Evolutionary conservation across 139 green algal species (phyloP).

Genomic region (Chlamydomonas schloesseri): DNA sequence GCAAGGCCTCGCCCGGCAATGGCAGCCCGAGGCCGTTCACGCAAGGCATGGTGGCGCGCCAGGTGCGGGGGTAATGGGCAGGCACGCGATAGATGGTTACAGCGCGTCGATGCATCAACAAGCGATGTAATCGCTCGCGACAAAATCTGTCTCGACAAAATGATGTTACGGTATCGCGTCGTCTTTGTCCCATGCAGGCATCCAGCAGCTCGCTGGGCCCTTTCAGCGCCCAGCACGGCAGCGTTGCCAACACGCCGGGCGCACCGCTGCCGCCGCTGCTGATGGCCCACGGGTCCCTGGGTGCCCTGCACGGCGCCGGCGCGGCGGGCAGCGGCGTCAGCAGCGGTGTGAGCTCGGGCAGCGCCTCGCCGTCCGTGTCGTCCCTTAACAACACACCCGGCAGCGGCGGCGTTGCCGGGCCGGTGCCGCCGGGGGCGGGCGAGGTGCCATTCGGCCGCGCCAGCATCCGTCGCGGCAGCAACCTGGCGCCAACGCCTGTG

Average conservation of each 20-base stretch:
- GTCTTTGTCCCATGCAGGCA: too few relatives aligned
- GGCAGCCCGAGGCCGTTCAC: background rate
- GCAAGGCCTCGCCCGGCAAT: background rate
- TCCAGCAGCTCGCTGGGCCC: too few relatives aligned
- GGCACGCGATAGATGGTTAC: too few relatives aligned
- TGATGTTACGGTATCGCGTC: too few relatives aligned
- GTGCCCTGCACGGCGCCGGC: background rate
- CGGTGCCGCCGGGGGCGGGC: background rate
- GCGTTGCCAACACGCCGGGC: background rate
- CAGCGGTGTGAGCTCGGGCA: background rate
- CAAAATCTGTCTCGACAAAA: too few relatives aligned
- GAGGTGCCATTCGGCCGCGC: background rate
- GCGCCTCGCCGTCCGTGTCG: background rate
- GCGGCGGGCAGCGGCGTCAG: background rate
- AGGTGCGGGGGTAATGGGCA: background rate
- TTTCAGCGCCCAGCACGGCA: too few relatives aligned
- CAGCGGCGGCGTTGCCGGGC: too few relatives aligned
- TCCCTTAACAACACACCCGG: background rate
- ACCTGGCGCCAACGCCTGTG: background rate
- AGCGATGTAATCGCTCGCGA: too few relatives aligned
- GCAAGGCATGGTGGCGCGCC: background rate
- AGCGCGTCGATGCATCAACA: too few relatives aligned
- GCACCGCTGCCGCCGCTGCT: conserved; percentile 17
- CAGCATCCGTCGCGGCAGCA: conserved; percentile 11
- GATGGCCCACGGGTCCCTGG: background rate